Evolutionary conservation across 2,329 filamentous ascomycete genomes (phyloP), one percentile per base, ranked within the genome.

Genomic region (Aspergillus sp.): DNA sequence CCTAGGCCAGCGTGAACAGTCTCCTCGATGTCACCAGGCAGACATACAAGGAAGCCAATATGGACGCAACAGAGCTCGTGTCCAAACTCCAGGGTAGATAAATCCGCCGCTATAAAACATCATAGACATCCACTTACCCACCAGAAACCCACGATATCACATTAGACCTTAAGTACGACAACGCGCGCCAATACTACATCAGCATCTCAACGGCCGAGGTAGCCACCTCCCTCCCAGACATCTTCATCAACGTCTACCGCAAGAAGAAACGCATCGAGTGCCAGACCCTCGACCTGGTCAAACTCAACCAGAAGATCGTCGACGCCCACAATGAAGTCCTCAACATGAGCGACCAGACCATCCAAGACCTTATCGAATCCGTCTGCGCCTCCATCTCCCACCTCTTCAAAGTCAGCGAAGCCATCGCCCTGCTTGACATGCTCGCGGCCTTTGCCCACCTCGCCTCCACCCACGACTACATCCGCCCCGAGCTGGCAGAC

Each of bases 351-450:
- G 91, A 97, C 66, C 80, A 82, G 43, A 84, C 88, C 2, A 81
- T 97, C 10, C 84, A 89, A 57, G 74, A 82, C 10, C 78, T 99
- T 2, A 83, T 95, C 14, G 78, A 82, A 14, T 77, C 85, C n/a
- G 80, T 96, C n/a, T 83, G 89, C 31, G 75, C 78, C 0, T 82
- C 91, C 54, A 84, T 92, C 17, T 85, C 88, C 0, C 76, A 79
- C 3, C 77, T 99, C 0, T 97, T 96, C 73, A 86, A 86, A 50
- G 83, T 95, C 38, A 94, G 90, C 60, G 92, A 97, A 68, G 87
- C 88, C 11, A 84, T 97, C 58, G 90, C 88, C 2, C 81, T 96
- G 64, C 77, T 97, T 1, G 94, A 99, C 69, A 93, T 96, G 87
- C 78, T 95, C 23, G 75, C 84, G 1, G 82, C 88, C 0, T 95